phyloP scores from a whole-genome alignment of 331 rosid species.

The Acacia concinna region DNA sequence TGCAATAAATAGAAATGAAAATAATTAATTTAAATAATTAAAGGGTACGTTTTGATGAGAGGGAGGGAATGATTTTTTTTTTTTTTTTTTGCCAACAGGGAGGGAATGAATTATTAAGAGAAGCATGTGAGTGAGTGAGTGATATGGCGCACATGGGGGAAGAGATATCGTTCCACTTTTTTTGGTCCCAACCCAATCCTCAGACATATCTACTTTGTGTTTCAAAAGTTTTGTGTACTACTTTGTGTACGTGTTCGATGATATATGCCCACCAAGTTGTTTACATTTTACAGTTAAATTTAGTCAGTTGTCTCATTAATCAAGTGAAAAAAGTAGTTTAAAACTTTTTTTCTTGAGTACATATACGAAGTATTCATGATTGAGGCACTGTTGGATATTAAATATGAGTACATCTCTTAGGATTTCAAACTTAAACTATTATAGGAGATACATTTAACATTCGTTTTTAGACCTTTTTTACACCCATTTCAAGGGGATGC shows the following conservation, averaged over 20 bases:
- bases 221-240: not conserved
- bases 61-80: not conserved
- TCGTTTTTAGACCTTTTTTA: too few species aligned
- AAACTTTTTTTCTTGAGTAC: too few species aligned
- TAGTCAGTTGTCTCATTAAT: not conserved
- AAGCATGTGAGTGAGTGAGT: not conserved
- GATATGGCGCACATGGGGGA: slow-evolving; percentile 13
- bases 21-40: not conserved
- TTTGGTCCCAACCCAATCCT: not conserved
- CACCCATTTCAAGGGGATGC: too few species aligned
- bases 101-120: not conserved
- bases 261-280: not conserved
- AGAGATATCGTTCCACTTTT: not conserved
- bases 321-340: not conserved
- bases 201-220: not conserved
- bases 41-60: not conserved
- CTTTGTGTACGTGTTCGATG: not conserved
- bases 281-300: not conserved
- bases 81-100: too few species aligned
- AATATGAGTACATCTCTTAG: too few species aligned
- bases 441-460: too few species aligned
- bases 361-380: too few species aligned
- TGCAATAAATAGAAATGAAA: not conserved
- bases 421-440: too few species aligned
- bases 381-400: too few species aligned